Percentiles rank a stretch among this genome's conserved stretches.
Conservation (phyloP, 192 early-diverging fungal genomes). For the Backusella luteola region DNA sequence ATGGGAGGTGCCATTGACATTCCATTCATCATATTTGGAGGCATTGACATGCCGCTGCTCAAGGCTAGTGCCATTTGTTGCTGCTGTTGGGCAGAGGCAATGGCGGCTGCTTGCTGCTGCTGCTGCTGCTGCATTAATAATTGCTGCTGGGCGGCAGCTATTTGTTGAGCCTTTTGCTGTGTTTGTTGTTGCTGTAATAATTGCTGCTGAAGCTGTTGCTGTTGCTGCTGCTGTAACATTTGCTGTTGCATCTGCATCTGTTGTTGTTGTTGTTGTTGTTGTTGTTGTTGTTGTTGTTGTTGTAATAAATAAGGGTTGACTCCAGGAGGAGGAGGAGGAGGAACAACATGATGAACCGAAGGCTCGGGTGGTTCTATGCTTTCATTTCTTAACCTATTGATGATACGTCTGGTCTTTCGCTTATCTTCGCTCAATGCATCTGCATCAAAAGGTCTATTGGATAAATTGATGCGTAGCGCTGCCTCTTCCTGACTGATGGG, state of each 20-base stretch:
- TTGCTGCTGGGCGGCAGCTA: neutral
- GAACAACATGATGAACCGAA: neutral
- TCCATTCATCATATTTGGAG: neutral
- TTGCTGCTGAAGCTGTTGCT: neutral
- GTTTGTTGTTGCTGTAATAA: neutral
- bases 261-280: neutral
- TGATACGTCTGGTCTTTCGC: neutral
- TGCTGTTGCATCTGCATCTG: neutral
- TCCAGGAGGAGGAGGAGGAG: neutral
- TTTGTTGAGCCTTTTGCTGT: neutral
- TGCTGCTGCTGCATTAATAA: neutral
- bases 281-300: neutral
- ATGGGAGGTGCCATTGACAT: neutral
- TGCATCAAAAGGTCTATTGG: slow-evolving; percentile 20
- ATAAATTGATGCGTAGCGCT: slow-evolving; percentile 11
- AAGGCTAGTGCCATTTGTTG: neutral
- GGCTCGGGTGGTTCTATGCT: slow-evolving; percentile 7
- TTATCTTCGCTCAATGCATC: slow-evolving; percentile 3
- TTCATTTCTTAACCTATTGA: slow-evolving; percentile 9
- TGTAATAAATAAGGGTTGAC: slow-evolving; percentile 7
- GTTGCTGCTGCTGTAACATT: neutral
- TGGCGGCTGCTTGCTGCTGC: neutral
- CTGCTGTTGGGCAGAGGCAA: neutral
- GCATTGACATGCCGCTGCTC: neutral
- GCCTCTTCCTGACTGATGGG: slow-evolving; percentile 22